A percentile compares a stretch with the other conserved stretches of the same genome.
Evolutionary conservation across 768 basidiomycete genomes (phyloP).

Genomic region (Dioszegia hungarica): DNA sequence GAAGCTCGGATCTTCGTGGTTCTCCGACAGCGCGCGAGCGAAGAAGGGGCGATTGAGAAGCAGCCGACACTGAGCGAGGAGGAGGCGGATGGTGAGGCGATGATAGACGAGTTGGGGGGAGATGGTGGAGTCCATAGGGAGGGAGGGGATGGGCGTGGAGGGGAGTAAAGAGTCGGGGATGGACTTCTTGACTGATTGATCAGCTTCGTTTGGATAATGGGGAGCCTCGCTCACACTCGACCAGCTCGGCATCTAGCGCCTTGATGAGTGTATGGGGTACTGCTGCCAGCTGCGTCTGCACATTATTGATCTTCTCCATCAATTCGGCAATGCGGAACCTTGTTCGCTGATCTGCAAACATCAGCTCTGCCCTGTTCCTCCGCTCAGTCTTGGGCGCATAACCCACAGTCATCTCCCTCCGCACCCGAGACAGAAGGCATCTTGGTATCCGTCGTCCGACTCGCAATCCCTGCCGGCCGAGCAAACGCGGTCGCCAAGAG

Average conservation of each 20-base stretch:
- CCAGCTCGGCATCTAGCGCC: conserved; percentile 39
- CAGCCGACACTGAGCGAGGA: conserved; percentile 40
- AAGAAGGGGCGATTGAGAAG: conserved; percentile 45
- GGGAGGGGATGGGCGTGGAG: conserved; percentile 24
- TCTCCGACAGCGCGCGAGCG: conserved; percentile 36
- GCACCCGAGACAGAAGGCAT: conserved; percentile 25
- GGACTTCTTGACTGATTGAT: conserved; percentile 30
- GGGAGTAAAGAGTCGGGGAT: conserved; percentile 39
- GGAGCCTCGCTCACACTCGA: conserved; percentile 23
- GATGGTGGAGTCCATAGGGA: conserved; percentile 33
- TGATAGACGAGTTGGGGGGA: conserved; percentile 47
- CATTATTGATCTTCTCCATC: conserved; percentile 43
- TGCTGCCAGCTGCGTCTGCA: conserved; percentile 41
- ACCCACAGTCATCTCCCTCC: conserved; percentile 37
- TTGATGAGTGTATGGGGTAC: conserved; percentile 28
- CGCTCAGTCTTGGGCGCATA: not conserved
- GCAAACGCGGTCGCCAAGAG: conserved; percentile 47
- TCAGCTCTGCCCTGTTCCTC: conserved; percentile 9
- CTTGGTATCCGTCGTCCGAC: conserved; percentile 38
- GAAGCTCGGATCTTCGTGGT: conserved; percentile 37
- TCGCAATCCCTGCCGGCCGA: conserved; percentile 36
- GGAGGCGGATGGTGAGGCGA: conserved; percentile 40
- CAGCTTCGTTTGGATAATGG: not conserved
- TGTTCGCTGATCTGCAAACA: conserved; percentile 18
- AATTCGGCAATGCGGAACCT: conserved; percentile 35